A percentile compares a stretch with the other conserved stretches of the same genome.
These are phyloP conservation scores for Arthrobotrys musiformis DNA, from an alignment of 2,329 filamentous ascomycete genomes.

Conservation along the genomic window DNA sequence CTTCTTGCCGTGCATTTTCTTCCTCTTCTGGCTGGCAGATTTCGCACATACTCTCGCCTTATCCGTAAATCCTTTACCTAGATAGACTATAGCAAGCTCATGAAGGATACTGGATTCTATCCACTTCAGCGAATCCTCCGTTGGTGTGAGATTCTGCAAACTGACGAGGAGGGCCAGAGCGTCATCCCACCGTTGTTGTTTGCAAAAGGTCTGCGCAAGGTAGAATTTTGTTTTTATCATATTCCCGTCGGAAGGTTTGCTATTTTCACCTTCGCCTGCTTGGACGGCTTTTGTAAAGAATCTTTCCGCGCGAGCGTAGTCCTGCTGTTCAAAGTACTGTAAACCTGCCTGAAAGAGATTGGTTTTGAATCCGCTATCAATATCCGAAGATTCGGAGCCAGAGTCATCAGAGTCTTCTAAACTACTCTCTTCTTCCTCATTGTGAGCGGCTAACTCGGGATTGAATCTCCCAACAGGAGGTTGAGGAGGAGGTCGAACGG, in stretches of 20 bases:
- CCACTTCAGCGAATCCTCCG: slow-evolving; percentile 17
- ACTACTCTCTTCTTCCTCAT: neutral
- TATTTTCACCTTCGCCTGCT: slow-evolving; percentile 8
- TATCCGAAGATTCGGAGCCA: slow-evolving; percentile 47
- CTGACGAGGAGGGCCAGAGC: slow-evolving; percentile 11
- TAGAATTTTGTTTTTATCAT: slow-evolving; percentile 37
- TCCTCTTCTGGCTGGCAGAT: slow-evolving; percentile 26
- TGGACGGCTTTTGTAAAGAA: slow-evolving; percentile 53
- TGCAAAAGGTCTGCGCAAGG: slow-evolving; percentile 38
- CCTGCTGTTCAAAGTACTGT: slow-evolving; percentile 38
- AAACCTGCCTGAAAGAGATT: slow-evolving; percentile 37
- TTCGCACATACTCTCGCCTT: slow-evolving; percentile 34
- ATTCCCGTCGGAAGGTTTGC: neutral
- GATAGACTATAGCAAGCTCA: slow-evolving; percentile 41
- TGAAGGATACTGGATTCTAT: slow-evolving; percentile 46
- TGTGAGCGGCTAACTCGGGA: neutral
- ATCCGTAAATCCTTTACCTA: slow-evolving; percentile 21
- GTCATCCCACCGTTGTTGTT: slow-evolving; percentile 46
- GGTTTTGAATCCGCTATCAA: slow-evolving; percentile 46
- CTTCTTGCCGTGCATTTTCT: slow-evolving; percentile 45
- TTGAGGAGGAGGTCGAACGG: no score
- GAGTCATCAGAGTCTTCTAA: neutral
- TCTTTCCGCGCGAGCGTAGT: slow-evolving; percentile 36
- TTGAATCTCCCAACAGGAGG: slow-evolving; percentile 20
- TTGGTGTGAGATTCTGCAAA: slow-evolving; percentile 16